phyloP scores from a whole-genome alignment of 2,329 filamentous ascomycete species.

The Diaporthe sp. region DNA sequence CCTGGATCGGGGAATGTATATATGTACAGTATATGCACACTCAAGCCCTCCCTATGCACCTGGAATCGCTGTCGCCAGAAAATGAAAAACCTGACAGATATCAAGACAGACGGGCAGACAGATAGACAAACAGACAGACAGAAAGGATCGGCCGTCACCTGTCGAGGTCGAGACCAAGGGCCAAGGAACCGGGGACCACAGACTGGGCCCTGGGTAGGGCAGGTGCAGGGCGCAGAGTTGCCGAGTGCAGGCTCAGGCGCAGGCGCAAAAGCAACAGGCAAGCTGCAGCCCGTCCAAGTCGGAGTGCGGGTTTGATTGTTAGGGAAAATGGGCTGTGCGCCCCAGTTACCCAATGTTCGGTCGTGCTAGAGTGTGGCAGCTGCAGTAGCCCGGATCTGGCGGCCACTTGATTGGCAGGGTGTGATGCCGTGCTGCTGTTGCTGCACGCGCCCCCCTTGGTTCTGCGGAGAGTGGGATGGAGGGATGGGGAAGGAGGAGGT shows the following conservation, averaged over 20 bases:
- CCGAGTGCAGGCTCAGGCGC: neutral
- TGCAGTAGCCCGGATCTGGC: constrained; percentile 26
- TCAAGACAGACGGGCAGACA: neutral
- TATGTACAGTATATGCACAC: neutral
- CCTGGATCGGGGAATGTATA: neutral
- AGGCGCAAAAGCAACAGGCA: constrained; percentile 12
- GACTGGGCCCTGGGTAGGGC: neutral
- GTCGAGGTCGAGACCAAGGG: neutral
- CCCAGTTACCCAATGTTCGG: constrained; percentile 28
- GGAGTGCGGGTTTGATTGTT: constrained; percentile 22
- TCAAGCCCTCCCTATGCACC: neutral
- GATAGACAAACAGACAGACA: neutral
- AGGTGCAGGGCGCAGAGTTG: neutral
- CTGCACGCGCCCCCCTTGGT: constrained; percentile 2
- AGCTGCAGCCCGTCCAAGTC: constrained; percentile 21
- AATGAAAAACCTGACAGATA: neutral
- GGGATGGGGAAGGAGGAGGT: no score
- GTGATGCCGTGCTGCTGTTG: constrained; percentile 23
- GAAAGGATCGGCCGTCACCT: constrained; percentile 1
- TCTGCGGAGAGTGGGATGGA: neutral
- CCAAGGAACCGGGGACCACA: neutral
- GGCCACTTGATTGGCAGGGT: constrained; percentile 20
- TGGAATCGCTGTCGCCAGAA: neutral
- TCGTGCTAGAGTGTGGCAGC: constrained; percentile 30
- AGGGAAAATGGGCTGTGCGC: constrained; percentile 22